A percentile compares a stretch with the other conserved stretches of the same genome.
Evolutionary conservation across 805 yeast genomes (phyloP).

Genomic region (Lipomyces kockii): DNA sequence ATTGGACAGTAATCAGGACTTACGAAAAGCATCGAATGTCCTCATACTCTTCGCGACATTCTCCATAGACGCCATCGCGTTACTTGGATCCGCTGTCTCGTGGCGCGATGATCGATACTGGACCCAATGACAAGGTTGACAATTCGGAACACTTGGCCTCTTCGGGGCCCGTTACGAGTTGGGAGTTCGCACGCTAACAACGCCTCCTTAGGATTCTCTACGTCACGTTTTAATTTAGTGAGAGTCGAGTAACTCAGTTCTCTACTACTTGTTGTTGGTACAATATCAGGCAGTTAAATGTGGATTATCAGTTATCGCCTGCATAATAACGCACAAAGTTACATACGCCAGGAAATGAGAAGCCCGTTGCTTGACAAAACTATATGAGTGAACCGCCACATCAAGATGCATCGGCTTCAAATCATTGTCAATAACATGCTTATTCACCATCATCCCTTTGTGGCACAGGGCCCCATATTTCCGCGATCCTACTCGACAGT

Average conservation of each 20-base stretch:
- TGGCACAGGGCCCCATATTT: slow-evolving; percentile 57
- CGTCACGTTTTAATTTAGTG: too few species aligned
- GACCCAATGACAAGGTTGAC: too few species aligned
- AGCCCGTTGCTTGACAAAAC: not conserved
- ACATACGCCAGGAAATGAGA: not conserved
- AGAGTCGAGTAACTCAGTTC: too few species aligned
- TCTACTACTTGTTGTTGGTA: too few species aligned
- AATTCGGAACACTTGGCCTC: too few species aligned
- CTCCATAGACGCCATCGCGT: slow-evolving; percentile 18
- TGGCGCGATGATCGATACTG: too few species aligned
- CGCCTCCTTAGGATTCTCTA: not conserved
- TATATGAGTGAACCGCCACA: not conserved
- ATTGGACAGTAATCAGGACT: slow-evolving; percentile 10
- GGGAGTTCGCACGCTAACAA: not conserved
- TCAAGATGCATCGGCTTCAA: not conserved
- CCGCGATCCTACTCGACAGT: slow-evolving; percentile 57
- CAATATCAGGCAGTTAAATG: too few species aligned
- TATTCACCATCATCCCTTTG: not conserved
- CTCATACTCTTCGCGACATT: slow-evolving; percentile 25
- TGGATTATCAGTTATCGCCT: not conserved
- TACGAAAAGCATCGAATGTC: slow-evolving; percentile 40
- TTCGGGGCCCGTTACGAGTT: not conserved
- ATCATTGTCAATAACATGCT: not conserved
- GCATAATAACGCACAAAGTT: not conserved
- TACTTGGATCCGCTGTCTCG: not conserved